Conservation (phyloP, 495 filamentous ascomycete species). For the Hypomontagnella submonticulosa region DNA sequence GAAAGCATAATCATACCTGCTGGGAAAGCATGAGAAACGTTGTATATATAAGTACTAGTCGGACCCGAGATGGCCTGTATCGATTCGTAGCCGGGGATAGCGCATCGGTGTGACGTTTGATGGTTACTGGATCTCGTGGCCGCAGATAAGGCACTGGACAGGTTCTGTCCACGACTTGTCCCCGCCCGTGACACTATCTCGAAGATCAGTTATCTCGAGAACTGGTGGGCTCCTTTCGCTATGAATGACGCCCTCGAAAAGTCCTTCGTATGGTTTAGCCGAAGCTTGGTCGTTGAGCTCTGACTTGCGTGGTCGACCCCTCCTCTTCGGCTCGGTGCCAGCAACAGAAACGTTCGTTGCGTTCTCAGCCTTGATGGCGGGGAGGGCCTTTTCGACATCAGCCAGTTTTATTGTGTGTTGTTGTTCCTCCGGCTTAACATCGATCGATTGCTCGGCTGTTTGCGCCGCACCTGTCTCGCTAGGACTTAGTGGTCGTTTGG, state of each 20-base stretch:
- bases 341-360: constrained; percentile 19
- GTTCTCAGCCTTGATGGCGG: constrained; percentile 31
- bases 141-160: constrained; percentile 56
- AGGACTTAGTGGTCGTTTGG: constrained; percentile 56
- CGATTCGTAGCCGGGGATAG: not conserved
- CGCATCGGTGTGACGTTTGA: constrained; percentile 1
- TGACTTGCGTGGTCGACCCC: constrained; percentile 48
- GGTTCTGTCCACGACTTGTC: constrained; percentile 60
- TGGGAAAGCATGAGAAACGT: constrained; percentile 12
- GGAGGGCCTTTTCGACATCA: constrained; percentile 31
- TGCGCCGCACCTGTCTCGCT: constrained; percentile 55
- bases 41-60: constrained; percentile 23
- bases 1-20: constrained; percentile 20
- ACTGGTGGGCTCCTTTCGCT: constrained; percentile 50
- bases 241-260: constrained; percentile 55
- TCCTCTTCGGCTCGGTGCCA: constrained; percentile 38
- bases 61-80: not conserved
- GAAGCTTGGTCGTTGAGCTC: constrained; percentile 45
- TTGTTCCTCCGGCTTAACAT: constrained; percentile 56
- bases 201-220: constrained; percentile 57
- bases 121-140: constrained; percentile 49
- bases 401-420: constrained; percentile 36
- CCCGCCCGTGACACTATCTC: constrained; percentile 54
- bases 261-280: constrained; percentile 54
- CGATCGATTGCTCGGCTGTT: constrained; percentile 57